Conservation (phyloP, 139 green algal species). For the Desmodesmus armatus region DNA sequence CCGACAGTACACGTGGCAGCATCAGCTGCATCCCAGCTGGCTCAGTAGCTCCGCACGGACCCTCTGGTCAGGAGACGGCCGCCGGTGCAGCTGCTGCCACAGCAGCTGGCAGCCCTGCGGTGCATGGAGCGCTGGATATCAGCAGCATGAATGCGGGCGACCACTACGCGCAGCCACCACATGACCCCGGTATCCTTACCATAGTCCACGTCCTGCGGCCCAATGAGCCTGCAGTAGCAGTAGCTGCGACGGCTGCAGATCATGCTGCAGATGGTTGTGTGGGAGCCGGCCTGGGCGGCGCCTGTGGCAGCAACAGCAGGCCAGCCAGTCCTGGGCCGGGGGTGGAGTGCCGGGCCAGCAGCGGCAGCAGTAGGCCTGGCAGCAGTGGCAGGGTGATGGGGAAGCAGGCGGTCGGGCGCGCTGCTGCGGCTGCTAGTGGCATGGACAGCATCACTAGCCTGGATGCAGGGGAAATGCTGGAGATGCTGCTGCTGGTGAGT, state of each 20-base stretch:
- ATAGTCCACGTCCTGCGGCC: conserved; percentile 38
- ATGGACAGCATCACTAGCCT: neutral
- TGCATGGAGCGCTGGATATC: neutral
- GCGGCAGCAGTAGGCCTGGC: neutral
- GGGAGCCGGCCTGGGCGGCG: neutral
- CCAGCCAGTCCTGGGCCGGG: neutral
- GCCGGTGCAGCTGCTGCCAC: neutral
- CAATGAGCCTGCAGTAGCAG: conserved; percentile 2
- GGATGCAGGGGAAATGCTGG: conserved; percentile 40
- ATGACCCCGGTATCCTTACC: neutral
- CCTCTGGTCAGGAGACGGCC: no score
- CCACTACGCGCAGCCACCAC: neutral
- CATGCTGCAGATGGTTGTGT: neutral
- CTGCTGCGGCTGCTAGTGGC: neutral
- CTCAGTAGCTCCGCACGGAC: no score
- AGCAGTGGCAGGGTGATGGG: no score
- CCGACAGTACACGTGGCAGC: no score
- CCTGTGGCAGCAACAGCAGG: no score
- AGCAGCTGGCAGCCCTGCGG: neutral
- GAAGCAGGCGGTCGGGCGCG: neutral
- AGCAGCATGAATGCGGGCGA: neutral
- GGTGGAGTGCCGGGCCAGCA: no score
- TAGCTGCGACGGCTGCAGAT: neutral
- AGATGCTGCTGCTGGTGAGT: conserved; percentile 39
- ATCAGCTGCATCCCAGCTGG: no score